Evolutionary conservation across 148 eudicot genomes (phyloP), one percentile per base, ranked within the genome.

Genomic region (Silene conica): DNA sequence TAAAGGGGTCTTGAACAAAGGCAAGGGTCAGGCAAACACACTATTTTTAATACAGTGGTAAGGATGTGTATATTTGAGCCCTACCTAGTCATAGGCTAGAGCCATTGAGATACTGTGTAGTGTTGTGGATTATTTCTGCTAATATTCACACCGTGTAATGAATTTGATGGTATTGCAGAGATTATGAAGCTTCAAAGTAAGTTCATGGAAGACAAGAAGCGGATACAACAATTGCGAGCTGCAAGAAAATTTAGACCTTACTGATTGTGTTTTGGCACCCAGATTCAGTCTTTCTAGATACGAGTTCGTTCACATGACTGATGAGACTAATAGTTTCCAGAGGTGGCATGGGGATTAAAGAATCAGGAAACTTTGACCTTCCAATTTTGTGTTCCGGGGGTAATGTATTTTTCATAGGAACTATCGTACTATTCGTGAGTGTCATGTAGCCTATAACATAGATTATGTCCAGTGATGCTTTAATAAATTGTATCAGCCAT

Each of bases 131-230:
- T 20, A 16, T 6, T 14, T 41, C 23, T 50, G 59, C 76, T 73
- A 38, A 62, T 38, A 38, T 38, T 38, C 43, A 38, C 43, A 38
- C 9, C 26, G 14, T 3, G 3, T 63, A 2, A 13, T 63, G 9
- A 10, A n/a, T 67, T 20, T 50, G 5, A 15, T 5, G 16, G 28
- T n/a, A 41, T 66, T 85, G 81, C 94, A 93, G 94, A 91, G 84
- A 75, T 89, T 74, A 89, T 94, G 97, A 87, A 82, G 79, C 78
- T 91, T 67, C 97, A 87, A 80, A 88, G 93, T 84, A 88, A 87
- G 83, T 94, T 94, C 1, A 90, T 91, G 83, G 95, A 91, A 81
- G 97, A 91, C 70, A 94, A 87, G 81, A 91, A 91, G 82, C 87
- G 95, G 72, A 91, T 91, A 80, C 92, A 93, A 61, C 89, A 89